Conservation (phyloP, 768 basidiomycete species). For the Sporobolomyces pararoseus region DNA sequence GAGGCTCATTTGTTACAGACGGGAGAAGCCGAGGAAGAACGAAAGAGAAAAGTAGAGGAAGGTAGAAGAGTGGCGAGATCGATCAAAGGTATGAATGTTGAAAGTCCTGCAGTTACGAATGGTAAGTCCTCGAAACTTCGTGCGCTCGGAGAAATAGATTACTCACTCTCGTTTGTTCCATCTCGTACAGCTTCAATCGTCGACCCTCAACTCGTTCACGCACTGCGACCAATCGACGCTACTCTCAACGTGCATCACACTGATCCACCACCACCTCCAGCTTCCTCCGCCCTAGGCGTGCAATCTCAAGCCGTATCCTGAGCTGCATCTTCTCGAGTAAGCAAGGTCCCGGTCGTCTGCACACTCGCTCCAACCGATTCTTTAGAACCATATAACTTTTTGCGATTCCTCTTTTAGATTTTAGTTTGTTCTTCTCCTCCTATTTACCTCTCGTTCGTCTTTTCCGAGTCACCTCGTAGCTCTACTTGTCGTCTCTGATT, state of each 20-base stretch:
- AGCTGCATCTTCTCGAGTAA: too few relatives aligned
- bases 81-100: constrained; percentile 37
- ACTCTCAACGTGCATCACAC: constrained; percentile 38
- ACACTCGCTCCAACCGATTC: too few relatives aligned
- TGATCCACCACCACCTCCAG: constrained; percentile 32
- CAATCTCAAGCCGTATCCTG: constrained; percentile 17
- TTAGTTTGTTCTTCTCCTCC: background rate
- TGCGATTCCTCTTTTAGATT: too few relatives aligned
- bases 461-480: background rate
- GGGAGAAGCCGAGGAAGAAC: constrained; percentile 27
- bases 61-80: constrained; percentile 24
- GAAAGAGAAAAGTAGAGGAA: constrained; percentile 18
- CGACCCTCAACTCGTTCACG: constrained; percentile 35
- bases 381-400: too few relatives aligned
- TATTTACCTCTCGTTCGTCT: background rate
- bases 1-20: constrained; percentile 32
- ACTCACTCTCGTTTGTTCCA: background rate
- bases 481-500: background rate
- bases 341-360: background rate
- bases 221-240: constrained; percentile 36
- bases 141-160: background rate
- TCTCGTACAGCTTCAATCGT: constrained; percentile 11
- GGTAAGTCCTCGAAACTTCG: background rate
- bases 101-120: constrained; percentile 22
- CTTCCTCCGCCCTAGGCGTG: constrained; percentile 15